Evolutionary conservation across 331 rosid genomes (phyloP), one percentile per base, ranked within the genome.

Genomic region (Saraca asoca): DNA sequence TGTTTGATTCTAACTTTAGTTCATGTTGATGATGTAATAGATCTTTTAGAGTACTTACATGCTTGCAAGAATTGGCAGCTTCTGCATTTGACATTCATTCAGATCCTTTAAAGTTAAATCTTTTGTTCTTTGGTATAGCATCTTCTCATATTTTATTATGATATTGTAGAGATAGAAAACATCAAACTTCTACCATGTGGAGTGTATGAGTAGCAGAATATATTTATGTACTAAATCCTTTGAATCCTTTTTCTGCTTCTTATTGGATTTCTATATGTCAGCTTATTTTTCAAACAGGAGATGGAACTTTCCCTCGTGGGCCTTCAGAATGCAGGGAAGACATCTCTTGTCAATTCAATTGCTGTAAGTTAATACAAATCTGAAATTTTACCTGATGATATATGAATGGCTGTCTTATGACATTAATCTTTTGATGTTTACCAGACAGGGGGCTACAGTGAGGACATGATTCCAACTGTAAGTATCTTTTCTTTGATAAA

Each of bases 391-490:
- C 5, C 18, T 65, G 5, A 45, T 59, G 9, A 16, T 82, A 17
- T 20, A 54, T 29, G 68, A 14, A 16, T 74, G 56, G 9, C 46
- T 51, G 24, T 67, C 17, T 68, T 65, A 56, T 83, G 58, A 51
- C 44, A 51, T 79, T 79, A 60, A 59, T 43, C 5, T 14, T 57
- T 54, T 73, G 42, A 13, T 50, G 69, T 68, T 83, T 68, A 43
- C 57, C 89, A 87, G 98, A 84, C 96, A 2, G 98, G 96, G 48
- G 96, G 85, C 14, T 90, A 89, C 80, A 87, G 83, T 9, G 95
- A 93, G 79, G 96, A 93, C 83, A 93, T 93, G 98, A 90, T 93
- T 84, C 98, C 97, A 85, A 90, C 98, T 15, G 98, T 93, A 49
- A 19, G 94, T 80, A 51, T 67, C 68, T 61, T 80, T 61, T 7